Conservation (phyloP, 2,329 filamentous ascomycete species). For the Fusarium graminum region DNA sequence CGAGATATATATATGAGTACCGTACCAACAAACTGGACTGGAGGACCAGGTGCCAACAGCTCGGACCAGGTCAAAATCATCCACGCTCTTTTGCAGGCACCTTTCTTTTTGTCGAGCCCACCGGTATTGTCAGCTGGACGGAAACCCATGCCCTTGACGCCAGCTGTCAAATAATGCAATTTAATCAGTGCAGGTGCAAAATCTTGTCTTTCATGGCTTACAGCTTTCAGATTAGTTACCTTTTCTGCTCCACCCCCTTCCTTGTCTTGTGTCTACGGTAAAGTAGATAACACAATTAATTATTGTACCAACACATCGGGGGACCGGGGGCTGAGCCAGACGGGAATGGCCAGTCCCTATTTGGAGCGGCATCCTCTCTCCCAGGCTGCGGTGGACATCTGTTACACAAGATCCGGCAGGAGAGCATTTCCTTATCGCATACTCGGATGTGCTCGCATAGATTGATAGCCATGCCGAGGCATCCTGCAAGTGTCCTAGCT, state of each 20-base stretch:
- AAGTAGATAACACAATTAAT: too few relatives aligned
- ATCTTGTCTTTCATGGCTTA: background rate
- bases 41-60: background rate
- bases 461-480: constrained; percentile 33
- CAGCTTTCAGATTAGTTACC: constrained; percentile 17
- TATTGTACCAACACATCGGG: background rate
- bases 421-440: constrained; percentile 4
- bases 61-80: background rate
- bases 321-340: background rate
- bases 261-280: too few relatives aligned
- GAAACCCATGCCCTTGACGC: background rate
- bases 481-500: constrained; percentile 37
- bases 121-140: constrained; percentile 17
- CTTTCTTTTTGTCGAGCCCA: constrained; percentile 34
- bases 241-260: constrained; percentile 18
- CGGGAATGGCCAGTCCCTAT: constrained; percentile 5
- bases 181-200: background rate
- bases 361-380: constrained; percentile 2
- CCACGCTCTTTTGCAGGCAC: constrained; percentile 13
- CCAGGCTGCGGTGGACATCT: background rate
- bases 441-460: background rate
- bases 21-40: constrained; percentile 10
- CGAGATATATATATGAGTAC: constrained; percentile 5
- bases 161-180: background rate
- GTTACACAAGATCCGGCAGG: background rate